phyloP scores from a whole-genome alignment of 345 rosid species.

The Eucalyptus melliodora region DNA sequence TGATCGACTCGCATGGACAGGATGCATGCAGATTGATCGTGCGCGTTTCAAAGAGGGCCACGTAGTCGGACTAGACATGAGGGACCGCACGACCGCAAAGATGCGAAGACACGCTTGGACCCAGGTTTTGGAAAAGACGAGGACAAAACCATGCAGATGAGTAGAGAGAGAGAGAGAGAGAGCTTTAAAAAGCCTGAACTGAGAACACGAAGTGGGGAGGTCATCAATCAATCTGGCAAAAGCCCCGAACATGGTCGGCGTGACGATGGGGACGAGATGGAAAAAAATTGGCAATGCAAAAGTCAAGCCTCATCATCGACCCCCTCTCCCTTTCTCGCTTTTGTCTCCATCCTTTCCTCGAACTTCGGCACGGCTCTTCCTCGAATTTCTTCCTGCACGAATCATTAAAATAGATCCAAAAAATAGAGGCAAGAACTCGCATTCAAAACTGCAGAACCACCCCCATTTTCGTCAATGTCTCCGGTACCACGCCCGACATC shows the following conservation, averaged over 20 bases:
- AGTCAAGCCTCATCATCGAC: neutral
- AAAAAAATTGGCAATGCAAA: neutral
- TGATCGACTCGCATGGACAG: neutral
- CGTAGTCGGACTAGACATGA: neutral
- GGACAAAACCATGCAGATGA: neutral
- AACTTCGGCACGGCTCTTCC: neutral
- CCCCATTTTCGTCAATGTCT: neutral
- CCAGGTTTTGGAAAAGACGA: neutral
- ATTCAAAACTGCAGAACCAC: too few relatives aligned
- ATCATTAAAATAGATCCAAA: neutral
- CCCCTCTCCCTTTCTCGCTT: neutral
- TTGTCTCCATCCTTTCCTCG: neutral
- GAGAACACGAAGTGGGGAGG: neutral
- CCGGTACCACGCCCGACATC: neutral
- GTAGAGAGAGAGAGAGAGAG: neutral
- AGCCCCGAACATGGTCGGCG: constrained; percentile 8
- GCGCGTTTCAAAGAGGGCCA: neutral
- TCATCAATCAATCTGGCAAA: neutral
- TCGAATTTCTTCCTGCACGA: neutral
- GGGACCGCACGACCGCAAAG: constrained; percentile 18
- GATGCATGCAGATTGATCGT: neutral
- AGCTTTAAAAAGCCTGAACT: neutral
- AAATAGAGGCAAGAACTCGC: neutral
- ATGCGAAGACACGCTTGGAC: neutral
- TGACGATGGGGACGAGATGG: neutral